These are phyloP conservation scores for Byssoonygena ceratinophila DNA, from an alignment of 2,329 filamentous ascomycete genomes.

Conservation along the genomic window DNA sequence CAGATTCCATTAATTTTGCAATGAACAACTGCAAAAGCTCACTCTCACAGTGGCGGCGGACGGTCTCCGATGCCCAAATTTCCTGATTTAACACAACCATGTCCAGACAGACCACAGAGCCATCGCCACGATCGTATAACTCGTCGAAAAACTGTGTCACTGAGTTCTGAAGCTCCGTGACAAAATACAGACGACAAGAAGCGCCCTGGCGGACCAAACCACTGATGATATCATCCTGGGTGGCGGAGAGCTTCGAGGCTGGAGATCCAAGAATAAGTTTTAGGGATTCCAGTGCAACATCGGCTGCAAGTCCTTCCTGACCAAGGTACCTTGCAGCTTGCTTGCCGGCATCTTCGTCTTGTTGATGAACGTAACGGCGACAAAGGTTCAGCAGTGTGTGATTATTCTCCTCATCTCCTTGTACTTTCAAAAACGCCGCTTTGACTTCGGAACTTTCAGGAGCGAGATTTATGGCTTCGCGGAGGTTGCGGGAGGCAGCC, in stretches of 20 bases:
- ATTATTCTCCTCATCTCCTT: slow-evolving; percentile 32
- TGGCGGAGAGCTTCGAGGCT: slow-evolving; percentile 28
- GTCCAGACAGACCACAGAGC: slow-evolving; percentile 38
- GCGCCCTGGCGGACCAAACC: slow-evolving; percentile 36
- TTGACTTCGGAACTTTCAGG: slow-evolving; percentile 38
- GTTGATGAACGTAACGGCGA: slow-evolving; percentile 32
- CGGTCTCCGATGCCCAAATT: slow-evolving; percentile 37
- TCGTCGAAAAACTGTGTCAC: slow-evolving; percentile 41
- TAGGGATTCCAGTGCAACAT: slow-evolving; percentile 35
- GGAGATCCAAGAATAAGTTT: slow-evolving; percentile 34
- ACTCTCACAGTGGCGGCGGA: slow-evolving; percentile 36
- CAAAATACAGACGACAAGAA: slow-evolving; percentile 36
- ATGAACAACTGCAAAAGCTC: slow-evolving; percentile 56
- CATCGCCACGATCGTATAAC: slow-evolving; percentile 40
- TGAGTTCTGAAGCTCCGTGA: slow-evolving; percentile 33
- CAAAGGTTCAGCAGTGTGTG: slow-evolving; percentile 39
- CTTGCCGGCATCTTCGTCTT: slow-evolving; percentile 36
- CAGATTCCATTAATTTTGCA: slow-evolving; percentile 81
- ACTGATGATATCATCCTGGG: slow-evolving; percentile 40
- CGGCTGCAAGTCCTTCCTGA: slow-evolving; percentile 34
- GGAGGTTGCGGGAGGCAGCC: slow-evolving; percentile 40
- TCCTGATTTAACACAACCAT: slow-evolving; percentile 38
- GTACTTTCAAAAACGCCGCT: slow-evolving; percentile 37
- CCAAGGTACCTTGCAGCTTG: slow-evolving; percentile 36
- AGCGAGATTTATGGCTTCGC: slow-evolving; percentile 40